These are phyloP conservation scores for Exophiala viscosa DNA, from an alignment of 2,329 filamentous ascomycete species.

Conservation along the genomic window DNA sequence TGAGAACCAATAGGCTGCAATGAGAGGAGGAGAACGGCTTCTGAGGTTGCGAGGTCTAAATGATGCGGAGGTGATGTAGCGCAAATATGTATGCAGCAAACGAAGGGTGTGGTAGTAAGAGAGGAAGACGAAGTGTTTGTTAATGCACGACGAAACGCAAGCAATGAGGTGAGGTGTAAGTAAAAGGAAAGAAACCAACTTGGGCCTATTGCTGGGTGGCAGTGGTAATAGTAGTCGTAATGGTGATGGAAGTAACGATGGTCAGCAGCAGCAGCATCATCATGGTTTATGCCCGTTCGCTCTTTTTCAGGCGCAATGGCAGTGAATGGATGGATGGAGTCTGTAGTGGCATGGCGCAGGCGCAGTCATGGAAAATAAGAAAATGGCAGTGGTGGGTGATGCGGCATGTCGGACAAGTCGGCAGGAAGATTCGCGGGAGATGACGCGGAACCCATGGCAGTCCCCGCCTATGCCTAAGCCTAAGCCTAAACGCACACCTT, in stretches of 20 bases:
- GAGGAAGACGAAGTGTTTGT: not conserved
- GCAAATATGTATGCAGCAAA: not conserved
- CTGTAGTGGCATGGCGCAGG: slow-evolving; percentile 1
- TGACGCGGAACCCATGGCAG: too few relatives aligned
- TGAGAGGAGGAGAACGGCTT: not conserved
- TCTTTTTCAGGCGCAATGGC: too few relatives aligned
- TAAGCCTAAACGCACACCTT: too few relatives aligned
- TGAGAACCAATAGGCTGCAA: not conserved
- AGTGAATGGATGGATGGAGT: not conserved
- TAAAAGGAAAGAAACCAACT: not conserved
- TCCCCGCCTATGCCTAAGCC: too few relatives aligned
- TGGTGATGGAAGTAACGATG: not conserved
- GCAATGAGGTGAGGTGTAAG: not conserved
- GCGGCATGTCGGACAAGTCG: not conserved
- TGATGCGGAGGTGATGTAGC: not conserved
- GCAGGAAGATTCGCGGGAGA: not conserved
- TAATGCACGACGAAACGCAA: not conserved
- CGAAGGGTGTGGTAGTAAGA: not conserved
- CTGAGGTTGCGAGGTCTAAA: not conserved
- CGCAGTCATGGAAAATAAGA: slow-evolving; percentile 3
- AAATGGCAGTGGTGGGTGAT: not conserved
- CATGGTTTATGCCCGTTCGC: not conserved
- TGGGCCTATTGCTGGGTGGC: not conserved
- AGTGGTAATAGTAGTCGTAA: not conserved
- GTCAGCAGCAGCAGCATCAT: not conserved